Conservation (phyloP, 2,329 filamentous ascomycete genomes). For the Neophaeococcomyces mojaviensis region DNA sequence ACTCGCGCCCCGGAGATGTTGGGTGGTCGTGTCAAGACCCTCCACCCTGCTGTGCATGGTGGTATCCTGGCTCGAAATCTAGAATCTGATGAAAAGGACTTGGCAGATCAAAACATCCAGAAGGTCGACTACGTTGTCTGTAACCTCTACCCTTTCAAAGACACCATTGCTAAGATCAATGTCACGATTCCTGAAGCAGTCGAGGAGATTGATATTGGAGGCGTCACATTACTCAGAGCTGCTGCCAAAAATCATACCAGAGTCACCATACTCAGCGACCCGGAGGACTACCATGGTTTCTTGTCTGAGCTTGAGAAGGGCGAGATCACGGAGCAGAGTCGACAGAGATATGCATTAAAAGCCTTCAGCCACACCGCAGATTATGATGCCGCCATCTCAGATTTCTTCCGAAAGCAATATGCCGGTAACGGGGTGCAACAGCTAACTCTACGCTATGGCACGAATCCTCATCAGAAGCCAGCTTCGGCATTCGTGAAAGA, state of each 20-base stretch:
- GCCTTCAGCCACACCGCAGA: constrained; percentile 97
- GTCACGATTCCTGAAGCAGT: constrained; percentile 95
- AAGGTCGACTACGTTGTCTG: constrained; percentile 95
- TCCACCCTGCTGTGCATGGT: constrained; percentile 84
- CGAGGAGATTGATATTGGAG: constrained; percentile 97
- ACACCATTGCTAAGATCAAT: constrained; percentile 93
- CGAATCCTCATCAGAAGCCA: constrained; percentile 97
- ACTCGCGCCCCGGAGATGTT: constrained; percentile 97
- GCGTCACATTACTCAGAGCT: constrained; percentile 90
- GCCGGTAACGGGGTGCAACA: constrained; percentile 77
- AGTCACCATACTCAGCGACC: constrained; percentile 93
- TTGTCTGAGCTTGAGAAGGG: constrained; percentile 81
- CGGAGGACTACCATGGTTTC: constrained; percentile 88
- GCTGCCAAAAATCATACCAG: constrained; percentile 96
- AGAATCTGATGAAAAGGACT: constrained; percentile 91
- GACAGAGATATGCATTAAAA: constrained; percentile 88
- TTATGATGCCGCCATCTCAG: constrained; percentile 89
- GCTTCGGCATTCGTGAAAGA: constrained; percentile 73
- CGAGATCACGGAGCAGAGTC: constrained; percentile 75
- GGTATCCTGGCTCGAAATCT: constrained; percentile 87
- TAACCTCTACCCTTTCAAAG: constrained; percentile 99
- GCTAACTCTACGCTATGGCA: constrained; percentile 81
- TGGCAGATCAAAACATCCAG: constrained; percentile 87
- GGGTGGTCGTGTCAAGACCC: constrained; percentile 83
- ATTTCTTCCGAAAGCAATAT: constrained; percentile 97